phyloP scores from a whole-genome alignment of 768 basidiomycete species.

The Mrakia frigida region DNA sequence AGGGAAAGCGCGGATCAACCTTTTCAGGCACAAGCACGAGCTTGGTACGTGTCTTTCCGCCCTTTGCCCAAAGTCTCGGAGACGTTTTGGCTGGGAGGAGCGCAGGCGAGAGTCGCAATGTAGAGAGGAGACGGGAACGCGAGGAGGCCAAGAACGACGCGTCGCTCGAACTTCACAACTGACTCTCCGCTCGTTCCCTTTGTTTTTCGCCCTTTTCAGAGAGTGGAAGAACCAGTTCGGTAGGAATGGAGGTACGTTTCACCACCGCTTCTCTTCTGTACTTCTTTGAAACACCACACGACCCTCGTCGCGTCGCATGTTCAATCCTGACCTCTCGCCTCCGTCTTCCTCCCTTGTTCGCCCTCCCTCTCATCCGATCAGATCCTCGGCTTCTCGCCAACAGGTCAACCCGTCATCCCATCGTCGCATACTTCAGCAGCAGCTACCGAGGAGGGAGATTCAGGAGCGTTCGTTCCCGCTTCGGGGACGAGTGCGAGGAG shows the following conservation, averaged over 20 bases:
- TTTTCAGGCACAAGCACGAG: slow-evolving; percentile 94
- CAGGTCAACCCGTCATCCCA: slow-evolving; percentile 74
- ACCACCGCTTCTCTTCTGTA: no score
- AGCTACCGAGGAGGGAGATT: slow-evolving; percentile 34
- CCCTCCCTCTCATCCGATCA: slow-evolving; percentile 39
- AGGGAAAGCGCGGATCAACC: slow-evolving; percentile 10
- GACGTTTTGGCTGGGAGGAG: no score
- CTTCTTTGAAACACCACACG: no score
- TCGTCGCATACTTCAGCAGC: slow-evolving; percentile 43
- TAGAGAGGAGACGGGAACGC: slow-evolving; percentile 59
- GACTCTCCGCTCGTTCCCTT: no score
- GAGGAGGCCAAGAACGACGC: no score
- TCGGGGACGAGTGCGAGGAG: slow-evolving; percentile 37
- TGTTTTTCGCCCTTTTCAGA: not conserved
- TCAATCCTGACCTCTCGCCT: no score
- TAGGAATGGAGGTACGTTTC: slow-evolving; percentile 82
- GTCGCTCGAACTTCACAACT: no score
- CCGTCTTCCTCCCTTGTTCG: no score
- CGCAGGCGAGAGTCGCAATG: slow-evolving; percentile 76
- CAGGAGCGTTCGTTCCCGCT: not conserved
- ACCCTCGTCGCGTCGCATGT: no score
- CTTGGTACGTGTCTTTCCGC: slow-evolving; percentile 47
- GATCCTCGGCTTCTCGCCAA: slow-evolving; percentile 82
- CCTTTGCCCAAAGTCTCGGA: no score
- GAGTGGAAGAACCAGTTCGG: slow-evolving; percentile 87